Evolutionary conservation across 345 rosid species (phyloP).

Genomic region (Gynandropsis gynandra): DNA sequence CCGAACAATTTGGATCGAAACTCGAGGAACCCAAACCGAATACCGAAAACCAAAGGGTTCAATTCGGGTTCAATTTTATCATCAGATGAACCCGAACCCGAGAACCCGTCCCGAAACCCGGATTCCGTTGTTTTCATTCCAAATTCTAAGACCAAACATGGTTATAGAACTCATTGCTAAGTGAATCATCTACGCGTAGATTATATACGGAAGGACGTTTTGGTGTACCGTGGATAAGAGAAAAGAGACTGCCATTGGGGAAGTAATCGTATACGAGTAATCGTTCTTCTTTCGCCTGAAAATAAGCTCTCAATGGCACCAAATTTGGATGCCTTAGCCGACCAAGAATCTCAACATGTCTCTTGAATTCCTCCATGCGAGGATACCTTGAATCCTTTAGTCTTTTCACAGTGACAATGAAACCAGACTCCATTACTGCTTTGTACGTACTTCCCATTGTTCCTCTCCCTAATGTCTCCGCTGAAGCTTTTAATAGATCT

Average conservation of each 20-base stretch:
- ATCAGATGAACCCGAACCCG: too few relatives aligned
- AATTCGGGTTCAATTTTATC: too few relatives aligned
- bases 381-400: constrained; percentile 76
- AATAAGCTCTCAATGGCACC: constrained; percentile 86
- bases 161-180: too few relatives aligned
- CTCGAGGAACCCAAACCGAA: too few relatives aligned
- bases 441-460: constrained; percentile 89
- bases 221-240: constrained; percentile 96
- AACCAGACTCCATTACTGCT: constrained; percentile 90
- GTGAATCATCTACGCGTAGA: too few relatives aligned
- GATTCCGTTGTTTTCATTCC: too few relatives aligned
- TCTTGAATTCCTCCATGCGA: constrained; percentile 57
- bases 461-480: constrained; percentile 87
- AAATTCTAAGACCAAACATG: too few relatives aligned
- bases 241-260: constrained; percentile 92
- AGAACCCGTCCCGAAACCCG: too few relatives aligned
- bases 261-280: constrained; percentile 87
- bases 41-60: too few relatives aligned
- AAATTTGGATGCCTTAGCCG: constrained; percentile 68
- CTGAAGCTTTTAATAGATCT: constrained; percentile 79
- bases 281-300: constrained; percentile 92
- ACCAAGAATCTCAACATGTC: constrained; percentile 72
- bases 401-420: constrained; percentile 88
- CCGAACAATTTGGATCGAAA: too few relatives aligned
- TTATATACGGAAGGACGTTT: too few relatives aligned